phyloP scores from a whole-genome alignment of 768 basidiomycete genomes.

The Termitomyces sp. region DNA sequence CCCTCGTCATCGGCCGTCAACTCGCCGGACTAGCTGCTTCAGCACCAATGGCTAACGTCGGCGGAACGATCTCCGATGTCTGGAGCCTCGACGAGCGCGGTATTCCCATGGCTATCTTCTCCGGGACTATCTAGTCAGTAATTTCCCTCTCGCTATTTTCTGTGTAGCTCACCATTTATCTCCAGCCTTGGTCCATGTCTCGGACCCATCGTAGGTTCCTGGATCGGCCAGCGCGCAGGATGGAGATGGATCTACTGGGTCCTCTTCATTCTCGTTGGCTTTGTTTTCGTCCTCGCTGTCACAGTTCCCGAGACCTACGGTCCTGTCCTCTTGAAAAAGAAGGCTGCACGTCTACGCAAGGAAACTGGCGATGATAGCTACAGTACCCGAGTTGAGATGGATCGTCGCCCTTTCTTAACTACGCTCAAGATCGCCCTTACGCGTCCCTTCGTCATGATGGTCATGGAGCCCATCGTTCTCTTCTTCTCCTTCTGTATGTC shows the following conservation, averaged over 20 bases:
- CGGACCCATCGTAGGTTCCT: conserved; percentile 49
- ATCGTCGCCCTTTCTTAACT: not conserved
- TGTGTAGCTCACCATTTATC: not conserved
- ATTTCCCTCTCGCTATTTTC: not conserved
- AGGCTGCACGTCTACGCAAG: conserved; percentile 37
- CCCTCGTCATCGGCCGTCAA: conserved; percentile 35
- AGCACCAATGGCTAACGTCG: conserved; percentile 32
- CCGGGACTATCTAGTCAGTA: conserved; percentile 39
- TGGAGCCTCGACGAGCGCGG: conserved; percentile 39
- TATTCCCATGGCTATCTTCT: conserved; percentile 46
- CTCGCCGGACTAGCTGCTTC: conserved; percentile 20
- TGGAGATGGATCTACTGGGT: conserved; percentile 51
- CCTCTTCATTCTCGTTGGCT: conserved; percentile 37
- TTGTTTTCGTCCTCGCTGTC: conserved; percentile 31
- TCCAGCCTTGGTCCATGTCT: conserved; percentile 39
- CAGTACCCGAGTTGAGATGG: conserved; percentile 5
- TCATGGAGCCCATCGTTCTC: conserved; percentile 11
- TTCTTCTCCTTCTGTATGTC: conserved; percentile 14
- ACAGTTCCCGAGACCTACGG: conserved; percentile 52
- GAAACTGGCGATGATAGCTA: conserved; percentile 23
- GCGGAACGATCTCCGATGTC: conserved; percentile 39
- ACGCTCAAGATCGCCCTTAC: conserved; percentile 7
- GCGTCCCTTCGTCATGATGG: conserved; percentile 11
- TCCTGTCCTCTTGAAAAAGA: conserved; percentile 39
- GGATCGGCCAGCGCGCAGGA: conserved; percentile 38